Evolutionary conservation across 106 monocot species (phyloP).

Genomic region (Acanthochlamys bracteata): DNA sequence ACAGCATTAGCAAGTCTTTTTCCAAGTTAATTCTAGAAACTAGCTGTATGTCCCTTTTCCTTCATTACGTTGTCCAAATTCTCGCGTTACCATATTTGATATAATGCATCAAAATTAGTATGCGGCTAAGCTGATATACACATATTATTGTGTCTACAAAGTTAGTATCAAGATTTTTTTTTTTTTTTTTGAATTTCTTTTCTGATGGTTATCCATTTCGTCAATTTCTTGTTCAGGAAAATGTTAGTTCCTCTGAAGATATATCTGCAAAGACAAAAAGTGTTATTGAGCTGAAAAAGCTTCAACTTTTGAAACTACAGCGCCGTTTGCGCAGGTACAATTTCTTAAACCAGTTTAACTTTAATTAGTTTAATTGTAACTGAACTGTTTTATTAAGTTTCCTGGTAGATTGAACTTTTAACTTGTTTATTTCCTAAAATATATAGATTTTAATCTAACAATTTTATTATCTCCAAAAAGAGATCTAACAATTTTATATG

Average conservation of each 20-base stretch:
- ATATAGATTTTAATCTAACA: too few species aligned
- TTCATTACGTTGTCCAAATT: too few species aligned
- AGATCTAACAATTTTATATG: background rate
- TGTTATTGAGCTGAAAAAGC: conserved; percentile 97
- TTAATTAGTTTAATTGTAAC: background rate
- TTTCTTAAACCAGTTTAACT: background rate
- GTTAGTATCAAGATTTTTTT: too few species aligned
- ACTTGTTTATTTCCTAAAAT: too few species aligned
- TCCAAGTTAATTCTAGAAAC: too few species aligned
- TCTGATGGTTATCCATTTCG: background rate
- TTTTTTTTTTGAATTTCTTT: background rate
- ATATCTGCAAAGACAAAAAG: conserved; percentile 93
- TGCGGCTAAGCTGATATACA: too few species aligned
- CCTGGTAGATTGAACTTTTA: background rate
- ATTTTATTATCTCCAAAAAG: too few species aligned
- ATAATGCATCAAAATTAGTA: too few species aligned
- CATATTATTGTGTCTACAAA: too few species aligned
- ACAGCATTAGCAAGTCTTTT: too few species aligned
- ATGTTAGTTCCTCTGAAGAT: conserved; percentile 91
- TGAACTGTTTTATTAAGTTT: background rate
- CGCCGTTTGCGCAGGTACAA: conserved; percentile 72
- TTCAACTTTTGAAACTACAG: conserved; percentile 88
- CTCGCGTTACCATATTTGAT: too few species aligned
- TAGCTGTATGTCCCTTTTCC: too few species aligned
- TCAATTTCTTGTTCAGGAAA: conserved; percentile 40